A percentile compares a stretch with the other conserved stretches of the same genome.
Conservation (phyloP, 2,329 filamentous ascomycete genomes). For the Neonectria sp. region DNA sequence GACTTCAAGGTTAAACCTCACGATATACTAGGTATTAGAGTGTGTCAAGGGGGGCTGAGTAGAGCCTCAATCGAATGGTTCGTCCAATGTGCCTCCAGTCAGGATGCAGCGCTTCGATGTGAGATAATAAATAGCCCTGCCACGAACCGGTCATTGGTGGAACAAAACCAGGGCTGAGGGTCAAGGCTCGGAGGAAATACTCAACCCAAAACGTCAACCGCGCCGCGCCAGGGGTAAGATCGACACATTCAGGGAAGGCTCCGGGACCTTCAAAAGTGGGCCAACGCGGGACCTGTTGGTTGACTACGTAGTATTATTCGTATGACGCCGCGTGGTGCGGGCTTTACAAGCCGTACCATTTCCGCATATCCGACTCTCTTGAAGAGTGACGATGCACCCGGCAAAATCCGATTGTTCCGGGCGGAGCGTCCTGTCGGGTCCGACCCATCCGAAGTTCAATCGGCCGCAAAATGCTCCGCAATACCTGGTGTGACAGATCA, state of each 20-base stretch:
- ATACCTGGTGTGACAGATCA: background rate
- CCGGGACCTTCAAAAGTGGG: conserved; percentile 7
- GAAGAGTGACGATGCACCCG: background rate
- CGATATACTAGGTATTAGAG: background rate
- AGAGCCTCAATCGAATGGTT: conserved; percentile 11
- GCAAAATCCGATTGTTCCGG: background rate
- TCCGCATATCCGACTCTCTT: background rate
- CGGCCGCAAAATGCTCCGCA: background rate
- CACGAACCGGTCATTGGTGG: conserved; percentile 8
- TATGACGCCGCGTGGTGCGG: conserved; percentile 12
- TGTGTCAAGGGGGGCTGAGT: background rate
- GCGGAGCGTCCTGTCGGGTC: background rate
- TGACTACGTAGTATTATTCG: background rate
- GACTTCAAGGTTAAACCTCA: background rate
- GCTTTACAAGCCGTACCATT: background rate
- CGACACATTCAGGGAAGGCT: conserved; percentile 1
- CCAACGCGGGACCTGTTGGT: background rate
- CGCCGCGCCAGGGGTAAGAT: conserved; percentile 3
- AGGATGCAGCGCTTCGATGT: background rate
- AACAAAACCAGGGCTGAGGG: background rate
- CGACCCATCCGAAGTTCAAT: background rate
- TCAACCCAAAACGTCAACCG: background rate
- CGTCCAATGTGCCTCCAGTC: background rate
- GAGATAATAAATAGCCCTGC: background rate
- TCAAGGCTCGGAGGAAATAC: background rate